These are phyloP conservation scores for Penicillium psychrosexuale DNA, from an alignment of 2,329 filamentous ascomycete species.

Conservation along the genomic window DNA sequence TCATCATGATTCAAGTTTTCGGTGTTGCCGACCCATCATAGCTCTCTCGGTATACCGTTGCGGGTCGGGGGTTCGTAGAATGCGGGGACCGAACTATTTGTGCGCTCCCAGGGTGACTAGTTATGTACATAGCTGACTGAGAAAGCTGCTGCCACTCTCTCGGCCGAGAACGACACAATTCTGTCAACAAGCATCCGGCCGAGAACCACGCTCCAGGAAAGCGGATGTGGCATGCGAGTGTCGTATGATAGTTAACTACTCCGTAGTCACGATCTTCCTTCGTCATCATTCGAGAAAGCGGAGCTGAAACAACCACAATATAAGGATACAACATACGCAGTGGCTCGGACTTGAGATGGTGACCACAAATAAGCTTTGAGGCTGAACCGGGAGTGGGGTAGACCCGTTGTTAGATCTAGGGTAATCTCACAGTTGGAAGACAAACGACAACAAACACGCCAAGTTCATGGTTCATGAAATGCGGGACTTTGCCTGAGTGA, in stretches of 20 bases:
- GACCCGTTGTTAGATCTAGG: neutral
- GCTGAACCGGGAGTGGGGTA: neutral
- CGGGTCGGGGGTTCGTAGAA: no score
- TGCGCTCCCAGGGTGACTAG: no score
- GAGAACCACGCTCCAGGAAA: neutral
- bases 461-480: no score
- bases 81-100: no score
- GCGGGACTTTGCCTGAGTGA: no score
- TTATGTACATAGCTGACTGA: no score
- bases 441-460: neutral
- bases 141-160: no score
- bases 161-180: no score
- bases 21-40: no score
- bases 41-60: no score
- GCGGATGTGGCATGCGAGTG: neutral
- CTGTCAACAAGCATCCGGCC: no score
- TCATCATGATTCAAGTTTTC: no score
- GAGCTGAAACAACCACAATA: neutral
- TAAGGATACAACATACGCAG: neutral
- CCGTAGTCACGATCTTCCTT: neutral
- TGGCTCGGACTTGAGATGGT: neutral
- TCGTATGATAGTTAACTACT: neutral
- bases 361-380: neutral
- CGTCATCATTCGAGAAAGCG: fast-evolving
- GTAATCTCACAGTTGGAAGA: neutral